Conservation (phyloP, 1,139 yeast genomes). For the Nakaseomyces bracarensis region DNA sequence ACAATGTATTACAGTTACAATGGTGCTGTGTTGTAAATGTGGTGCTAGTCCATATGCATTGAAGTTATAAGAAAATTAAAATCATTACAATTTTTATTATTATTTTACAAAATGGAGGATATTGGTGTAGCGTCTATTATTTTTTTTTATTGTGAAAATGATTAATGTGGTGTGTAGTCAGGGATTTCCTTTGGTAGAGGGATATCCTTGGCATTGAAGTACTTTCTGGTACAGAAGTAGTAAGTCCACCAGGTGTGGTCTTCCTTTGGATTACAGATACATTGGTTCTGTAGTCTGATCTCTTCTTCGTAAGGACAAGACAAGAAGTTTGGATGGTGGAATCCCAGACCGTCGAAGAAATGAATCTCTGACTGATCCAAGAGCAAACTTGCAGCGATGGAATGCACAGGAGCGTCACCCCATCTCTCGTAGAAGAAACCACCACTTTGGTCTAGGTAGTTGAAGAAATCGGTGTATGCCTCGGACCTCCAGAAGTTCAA, state of each 20-base stretch:
- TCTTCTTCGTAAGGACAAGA: slow-evolving; percentile 65
- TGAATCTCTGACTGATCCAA: slow-evolving; percentile 59
- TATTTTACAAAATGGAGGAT: too few species aligned
- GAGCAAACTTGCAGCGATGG: slow-evolving; percentile 75
- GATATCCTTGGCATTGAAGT: slow-evolving; percentile 26
- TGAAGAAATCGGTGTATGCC: slow-evolving; percentile 61
- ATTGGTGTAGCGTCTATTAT: too few species aligned
- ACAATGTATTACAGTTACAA: too few species aligned
- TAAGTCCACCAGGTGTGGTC: slow-evolving; percentile 31
- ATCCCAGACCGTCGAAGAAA: slow-evolving; percentile 77
- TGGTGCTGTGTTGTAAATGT: too few species aligned
- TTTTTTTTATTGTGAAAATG: too few species aligned
- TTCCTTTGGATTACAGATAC: slow-evolving; percentile 53
- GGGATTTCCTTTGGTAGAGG: slow-evolving; percentile 24
- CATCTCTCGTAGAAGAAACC: slow-evolving; percentile 88
- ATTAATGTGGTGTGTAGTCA: neutral
- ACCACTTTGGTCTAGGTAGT: slow-evolving; percentile 65
- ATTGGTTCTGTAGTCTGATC: slow-evolving; percentile 46
- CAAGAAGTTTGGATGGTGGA: slow-evolving; percentile 67
- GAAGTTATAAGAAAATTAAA: too few species aligned
- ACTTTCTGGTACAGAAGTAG: slow-evolving; percentile 31
- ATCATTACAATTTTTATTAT: too few species aligned
- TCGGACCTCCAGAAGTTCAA: slow-evolving; percentile 67
- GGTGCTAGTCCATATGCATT: too few species aligned
- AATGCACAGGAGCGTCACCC: slow-evolving; percentile 92